Evolutionary conservation across 1,284 basidiomycete genomes (phyloP), one percentile per base, ranked within the genome.

Genomic region (Apiotrichum laibachii): DNA sequence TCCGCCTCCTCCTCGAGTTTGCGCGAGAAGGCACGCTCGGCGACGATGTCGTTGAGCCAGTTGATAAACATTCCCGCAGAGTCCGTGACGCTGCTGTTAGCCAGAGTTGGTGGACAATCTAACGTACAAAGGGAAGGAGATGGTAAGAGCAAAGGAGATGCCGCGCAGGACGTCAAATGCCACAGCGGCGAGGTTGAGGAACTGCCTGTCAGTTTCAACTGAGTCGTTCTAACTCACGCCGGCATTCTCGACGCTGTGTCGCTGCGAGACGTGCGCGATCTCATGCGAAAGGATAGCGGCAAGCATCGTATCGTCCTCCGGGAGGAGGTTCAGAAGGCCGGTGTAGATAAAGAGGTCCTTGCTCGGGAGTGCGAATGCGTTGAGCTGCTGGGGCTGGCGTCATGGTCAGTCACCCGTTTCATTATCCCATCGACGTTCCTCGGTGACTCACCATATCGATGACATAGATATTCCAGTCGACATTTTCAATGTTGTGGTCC

Each of bases 1-100:
- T 83, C 82, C 1, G 82, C 82, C 64, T 83, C 82, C 64, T 76
- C 76, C 64, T 83, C 81, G 18, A 83, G 67, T 67, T 82, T 82
- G 42, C 81, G 72, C 26, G 80, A 81, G 61, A 79, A 83, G 2
- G 81, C 81, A 22, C 81, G 67, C 53, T 80, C 74, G 5, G 80
- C 80, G 0, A 82, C 77, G 19, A 80, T 71, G 53, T 82, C 78
- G 62, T 82, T 81, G 42, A 82, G 62, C 67, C 78, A 79, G 57
- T 82, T 83, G 66, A 83, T 78, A 51, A 73, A 73, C 18, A 80
- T 64, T 1, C 76, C 80, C 8, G 80, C 75, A 2, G 77, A 77
- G 62, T 82, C 81, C 42, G 79, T 80, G 37, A 83, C 68, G 34
- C 79, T 80, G 63, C 2, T 53, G 47, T 49, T 8, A 43, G 45